Conservation (phyloP, 2,329 filamentous ascomycete genomes). For the Penicillium sclerotiorum region DNA sequence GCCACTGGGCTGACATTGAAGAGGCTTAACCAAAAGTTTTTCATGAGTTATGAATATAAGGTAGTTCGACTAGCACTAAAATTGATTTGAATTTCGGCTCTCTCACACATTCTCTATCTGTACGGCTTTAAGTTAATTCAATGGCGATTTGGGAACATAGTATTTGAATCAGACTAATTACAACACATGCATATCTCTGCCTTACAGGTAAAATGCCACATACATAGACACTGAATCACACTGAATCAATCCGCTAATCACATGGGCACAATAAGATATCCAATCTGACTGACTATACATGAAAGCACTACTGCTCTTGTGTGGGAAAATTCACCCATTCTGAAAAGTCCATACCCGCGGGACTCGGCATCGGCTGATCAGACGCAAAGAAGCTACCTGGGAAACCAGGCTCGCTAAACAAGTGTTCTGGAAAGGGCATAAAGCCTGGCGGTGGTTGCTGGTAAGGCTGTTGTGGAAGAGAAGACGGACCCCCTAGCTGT, state of each 20-base stretch:
- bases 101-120: too few species aligned
- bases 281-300: constrained; percentile 8
- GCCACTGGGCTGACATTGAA: too few species aligned
- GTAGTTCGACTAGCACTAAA: too few species aligned
- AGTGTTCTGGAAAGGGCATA: constrained; percentile 41
- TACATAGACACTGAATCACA: too few species aligned
- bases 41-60: too few species aligned
- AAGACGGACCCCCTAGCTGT: constrained; percentile 9
- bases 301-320: constrained; percentile 18
- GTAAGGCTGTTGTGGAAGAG: constrained; percentile 15
- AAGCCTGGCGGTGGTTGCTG: constrained; percentile 29
- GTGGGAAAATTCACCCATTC: constrained; percentile 44
- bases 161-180: too few species aligned
- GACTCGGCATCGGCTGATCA: constrained; percentile 32
- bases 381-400: constrained; percentile 37
- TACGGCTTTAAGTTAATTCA: too few species aligned
- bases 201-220: too few species aligned
- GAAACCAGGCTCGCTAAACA: constrained; percentile 40
- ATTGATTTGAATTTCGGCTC: too few species aligned
- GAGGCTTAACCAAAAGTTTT: too few species aligned
- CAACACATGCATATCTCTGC: too few species aligned
- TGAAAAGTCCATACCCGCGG: constrained; percentile 41
- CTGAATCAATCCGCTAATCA: background rate
- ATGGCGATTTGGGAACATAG: too few species aligned
- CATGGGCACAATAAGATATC: background rate